Conservation (phyloP, 345 rosid species). For the Abelmoschus esculentus region DNA sequence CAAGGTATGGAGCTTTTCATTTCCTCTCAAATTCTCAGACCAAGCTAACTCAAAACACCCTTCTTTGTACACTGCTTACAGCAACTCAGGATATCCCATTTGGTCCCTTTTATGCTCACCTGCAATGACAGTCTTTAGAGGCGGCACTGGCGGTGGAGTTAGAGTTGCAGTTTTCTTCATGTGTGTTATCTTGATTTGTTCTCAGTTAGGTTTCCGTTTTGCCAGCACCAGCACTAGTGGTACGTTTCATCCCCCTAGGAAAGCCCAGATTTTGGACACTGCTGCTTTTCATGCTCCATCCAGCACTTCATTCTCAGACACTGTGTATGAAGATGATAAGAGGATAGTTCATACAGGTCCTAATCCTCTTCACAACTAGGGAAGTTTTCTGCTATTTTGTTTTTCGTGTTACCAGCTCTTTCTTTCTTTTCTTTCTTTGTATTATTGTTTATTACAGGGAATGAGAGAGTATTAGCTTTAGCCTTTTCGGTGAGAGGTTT, state of each 20-base stretch:
- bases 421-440: background rate
- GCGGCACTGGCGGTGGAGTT: slow-evolving; percentile 14
- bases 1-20: slow-evolving; percentile 27
- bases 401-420: background rate
- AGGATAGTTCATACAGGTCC: slow-evolving; percentile 92
- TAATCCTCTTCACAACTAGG: slow-evolving; percentile 84
- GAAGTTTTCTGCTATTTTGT: slow-evolving; percentile 11
- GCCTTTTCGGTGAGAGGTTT: slow-evolving; percentile 33
- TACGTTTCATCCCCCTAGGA: slow-evolving; percentile 26
- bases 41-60: slow-evolving; percentile 3
- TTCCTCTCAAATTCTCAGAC: background rate
- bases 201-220: slow-evolving; percentile 29
- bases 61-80: too few relatives aligned
- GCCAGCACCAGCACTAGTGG: background rate
- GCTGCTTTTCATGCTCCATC: slow-evolving; percentile 28
- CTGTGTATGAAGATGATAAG: slow-evolving; percentile 58
- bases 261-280: slow-evolving; percentile 26
- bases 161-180: slow-evolving; percentile 31
- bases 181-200: slow-evolving; percentile 38
- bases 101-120: background rate
- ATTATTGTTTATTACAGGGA: slow-evolving; percentile 19
- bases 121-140: slow-evolving; percentile 28
- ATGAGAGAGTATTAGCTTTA: slow-evolving; percentile 43
- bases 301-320: slow-evolving; percentile 9
- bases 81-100: background rate